phyloP scores from a whole-genome alignment of 2,329 filamentous ascomycete genomes.

The Clathrospora elynae region DNA sequence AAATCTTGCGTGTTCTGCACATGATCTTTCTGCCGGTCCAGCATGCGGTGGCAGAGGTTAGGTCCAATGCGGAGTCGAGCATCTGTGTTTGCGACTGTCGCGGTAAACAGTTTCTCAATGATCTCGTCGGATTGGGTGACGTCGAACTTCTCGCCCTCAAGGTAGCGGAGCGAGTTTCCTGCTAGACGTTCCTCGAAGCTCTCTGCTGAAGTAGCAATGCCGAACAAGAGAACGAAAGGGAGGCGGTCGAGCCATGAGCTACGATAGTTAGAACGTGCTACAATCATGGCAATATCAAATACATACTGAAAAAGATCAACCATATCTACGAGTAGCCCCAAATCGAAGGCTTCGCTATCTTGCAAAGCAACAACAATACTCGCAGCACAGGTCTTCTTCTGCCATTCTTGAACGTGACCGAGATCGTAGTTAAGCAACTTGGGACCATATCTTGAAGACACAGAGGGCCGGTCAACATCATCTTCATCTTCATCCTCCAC shows the following conservation, averaged over 20 bases:
- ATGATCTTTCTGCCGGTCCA: slow-evolving; percentile 77
- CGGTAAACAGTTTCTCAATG: slow-evolving; percentile 72
- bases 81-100: slow-evolving; percentile 64
- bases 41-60: slow-evolving; percentile 63
- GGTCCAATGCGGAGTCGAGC: slow-evolving; percentile 67
- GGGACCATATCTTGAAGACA: slow-evolving; percentile 56
- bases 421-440: slow-evolving; percentile 80
- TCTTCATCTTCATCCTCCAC: slow-evolving; percentile 63
- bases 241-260: slow-evolving; percentile 75
- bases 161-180: slow-evolving; percentile 67
- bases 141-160: slow-evolving; percentile 76
- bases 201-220: slow-evolving; percentile 80
- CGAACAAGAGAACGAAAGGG: slow-evolving; percentile 76
- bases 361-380: slow-evolving; percentile 75
- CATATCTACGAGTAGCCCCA: slow-evolving; percentile 70
- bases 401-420: slow-evolving; percentile 68
- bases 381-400: slow-evolving; percentile 58
- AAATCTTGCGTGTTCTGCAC: slow-evolving; percentile 77
- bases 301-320: slow-evolving; percentile 70
- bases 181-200: slow-evolving; percentile 76
- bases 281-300: background rate
- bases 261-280: slow-evolving; percentile 27
- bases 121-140: slow-evolving; percentile 74
- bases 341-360: slow-evolving; percentile 83
- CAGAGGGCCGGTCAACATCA: slow-evolving; percentile 19